Evolutionary conservation across 2,329 filamentous ascomycete genomes (phyloP), one percentile per base, ranked within the genome.

Genomic region (Xylariaceae sp.): DNA sequence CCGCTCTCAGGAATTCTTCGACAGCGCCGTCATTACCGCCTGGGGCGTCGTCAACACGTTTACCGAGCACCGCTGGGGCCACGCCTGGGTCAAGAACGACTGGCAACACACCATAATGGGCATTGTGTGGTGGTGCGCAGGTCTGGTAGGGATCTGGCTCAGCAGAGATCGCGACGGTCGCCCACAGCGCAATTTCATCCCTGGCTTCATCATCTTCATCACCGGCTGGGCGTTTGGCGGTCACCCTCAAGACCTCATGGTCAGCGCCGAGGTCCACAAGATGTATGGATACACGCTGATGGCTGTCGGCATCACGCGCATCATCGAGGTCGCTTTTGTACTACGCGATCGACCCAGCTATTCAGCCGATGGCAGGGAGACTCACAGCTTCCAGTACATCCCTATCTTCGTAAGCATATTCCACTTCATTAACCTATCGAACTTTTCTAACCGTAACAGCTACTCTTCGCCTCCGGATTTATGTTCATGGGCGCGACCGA

Each of bases 101-200:
- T 84, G 96, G 74, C 93, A 99, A 70, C 94, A 99, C 71, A 99
- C 94, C 0, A 90, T 89, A n/a, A 97, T 99, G 93, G 94, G 94
- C n/a, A 84, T 99, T 56, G 85, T 99, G 47, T 99, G 94, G 94
- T 99, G 93, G 93, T 89, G 86, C 63, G 93, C 94, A 7, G 94
- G 94, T 19, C 75, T 99, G 31, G 81, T 93, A 11, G 94, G 94
- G 40, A 81, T 99, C 47, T 99, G 93, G 94, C 78, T 99, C 38
- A 96, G 90, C 69, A 82, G 84, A 57, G 90, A 87, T 67, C 84
- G 90, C 51, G 85, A 93, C 57, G 93, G 94, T 47, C 80, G 84
- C 40, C 92, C 94, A 9, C 91, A 93, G 77, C 83, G 94, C 61
- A 99, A 99, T 73, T 84, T 99, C 55, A 85, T 99, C 49, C 94